Evolutionary conservation across 2,329 filamentous ascomycete species (phyloP), one percentile per base, ranked within the genome.

Genomic region (Penicillium sp.): DNA sequence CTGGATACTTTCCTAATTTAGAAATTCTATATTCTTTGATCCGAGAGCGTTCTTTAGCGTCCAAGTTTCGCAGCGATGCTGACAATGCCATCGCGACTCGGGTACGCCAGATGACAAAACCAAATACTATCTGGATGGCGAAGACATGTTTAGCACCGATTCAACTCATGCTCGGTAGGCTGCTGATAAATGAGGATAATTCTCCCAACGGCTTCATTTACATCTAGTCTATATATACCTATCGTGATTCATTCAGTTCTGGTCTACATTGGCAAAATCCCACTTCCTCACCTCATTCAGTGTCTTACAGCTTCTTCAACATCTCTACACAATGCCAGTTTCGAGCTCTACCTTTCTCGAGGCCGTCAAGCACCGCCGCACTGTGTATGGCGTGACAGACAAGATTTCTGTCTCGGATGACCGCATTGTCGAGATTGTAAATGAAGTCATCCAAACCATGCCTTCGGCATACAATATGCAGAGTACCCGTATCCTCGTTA

Each of bases 361-460:
- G 31, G 31, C 31, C 3, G 31, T 33, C 2, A 33, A 33, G 18
- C 18, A 33, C 11, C 31, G 31, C 23, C 31, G 31, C 5, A 21
- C 31, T 15, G 19, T 33, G 3, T 23, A 21, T 23, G 31, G 31
- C 31, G 18, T 33, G 4, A 23, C 31, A 17, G 31, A 33, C 31
- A 21, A 33, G 7, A 21, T 33, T 33, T 23, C 31, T 13, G 31
- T 33, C 31, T 23, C 31, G 2, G 31, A 33, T 33, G 31, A 33
- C n/a, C 31, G 31, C 31, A 33, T 33, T 21, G 17, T 33, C 10
- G 31, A 33, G 31, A 33, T 33, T 23, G 31, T 23, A 13, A 33
- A 25, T 10, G 31, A 23, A 21, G 18, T 23, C 18, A 33, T 23
- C 4, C 18, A 23, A 23, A 33, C 19, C 18, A 4, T 13, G 3